A percentile compares a stretch with the other conserved stretches of the same genome.
Conservation (phyloP, 1,284 basidiomycete genomes). For the Fomitopsis schrenkii region DNA sequence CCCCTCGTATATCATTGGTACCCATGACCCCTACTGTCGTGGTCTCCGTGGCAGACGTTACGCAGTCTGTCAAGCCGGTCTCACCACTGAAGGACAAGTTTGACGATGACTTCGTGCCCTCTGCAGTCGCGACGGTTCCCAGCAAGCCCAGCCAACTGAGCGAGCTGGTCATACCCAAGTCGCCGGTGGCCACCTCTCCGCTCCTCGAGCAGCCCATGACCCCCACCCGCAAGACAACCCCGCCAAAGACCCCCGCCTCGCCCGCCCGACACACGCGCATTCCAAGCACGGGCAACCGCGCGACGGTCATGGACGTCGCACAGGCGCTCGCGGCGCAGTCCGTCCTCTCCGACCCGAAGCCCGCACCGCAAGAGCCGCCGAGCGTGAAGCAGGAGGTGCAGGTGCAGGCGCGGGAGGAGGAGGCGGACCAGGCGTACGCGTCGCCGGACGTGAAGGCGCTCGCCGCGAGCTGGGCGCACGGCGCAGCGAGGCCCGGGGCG, state of each 20-base stretch:
- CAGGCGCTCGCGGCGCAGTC: slow-evolving; percentile 47
- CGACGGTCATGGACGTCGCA: slow-evolving; percentile 75
- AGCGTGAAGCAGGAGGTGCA: too few species aligned
- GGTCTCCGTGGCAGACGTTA: neutral
- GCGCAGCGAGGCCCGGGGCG: neutral
- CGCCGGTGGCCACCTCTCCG: neutral
- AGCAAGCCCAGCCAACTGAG: slow-evolving; percentile 2
- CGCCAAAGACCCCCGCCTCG: slow-evolving; percentile 16
- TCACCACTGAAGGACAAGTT: neutral
- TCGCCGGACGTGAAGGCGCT: slow-evolving; percentile 19
- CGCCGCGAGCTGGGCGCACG: slow-evolving; percentile 20
- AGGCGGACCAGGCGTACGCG: neutral
- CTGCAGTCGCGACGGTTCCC: neutral
- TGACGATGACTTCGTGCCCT: slow-evolving; percentile 5
- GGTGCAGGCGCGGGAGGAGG: neutral
- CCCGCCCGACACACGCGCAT: slow-evolving; percentile 46
- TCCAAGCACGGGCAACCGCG: slow-evolving; percentile 63
- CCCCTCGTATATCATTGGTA: neutral
- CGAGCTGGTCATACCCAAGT: neutral
- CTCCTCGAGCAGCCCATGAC: neutral
- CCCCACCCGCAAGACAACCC: neutral
- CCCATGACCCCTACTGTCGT: neutral
- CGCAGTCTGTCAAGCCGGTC: neutral
- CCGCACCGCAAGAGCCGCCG: too few species aligned
- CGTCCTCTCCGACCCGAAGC: neutral